Evolutionary conservation across 1,284 basidiomycete species (phyloP).

Genomic region (Volvariella volvacea): DNA sequence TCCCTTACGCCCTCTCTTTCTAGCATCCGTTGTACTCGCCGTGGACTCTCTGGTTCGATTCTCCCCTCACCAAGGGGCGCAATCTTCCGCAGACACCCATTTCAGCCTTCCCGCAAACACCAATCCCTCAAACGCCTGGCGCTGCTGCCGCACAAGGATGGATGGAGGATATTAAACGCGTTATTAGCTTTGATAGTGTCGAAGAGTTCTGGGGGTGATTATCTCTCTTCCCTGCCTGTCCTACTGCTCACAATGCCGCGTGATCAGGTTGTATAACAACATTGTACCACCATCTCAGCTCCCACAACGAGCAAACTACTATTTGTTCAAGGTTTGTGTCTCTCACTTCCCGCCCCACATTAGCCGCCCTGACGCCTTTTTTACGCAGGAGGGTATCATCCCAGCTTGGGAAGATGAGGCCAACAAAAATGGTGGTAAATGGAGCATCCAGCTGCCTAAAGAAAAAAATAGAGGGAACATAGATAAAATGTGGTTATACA

Average conservation of each 20-base stretch:
- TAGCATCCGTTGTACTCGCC: conserved; percentile 88
- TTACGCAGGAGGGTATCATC: conserved; percentile 79
- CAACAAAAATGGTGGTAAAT: conserved; percentile 96
- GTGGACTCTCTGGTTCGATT: conserved; percentile 99
- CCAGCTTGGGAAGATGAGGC: conserved; percentile 96
- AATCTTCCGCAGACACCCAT: conserved; percentile 83
- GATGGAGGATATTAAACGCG: conserved; percentile 97
- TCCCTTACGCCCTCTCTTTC: conserved; percentile 9
- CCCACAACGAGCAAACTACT: conserved; percentile 96
- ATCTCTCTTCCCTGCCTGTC: conserved; percentile 5
- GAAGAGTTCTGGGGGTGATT: conserved; percentile 96
- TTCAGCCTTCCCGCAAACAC: conserved; percentile 72
- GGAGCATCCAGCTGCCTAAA: conserved; percentile 95
- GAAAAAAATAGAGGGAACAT: conserved; percentile 85
- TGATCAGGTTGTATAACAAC: conserved; percentile 86
- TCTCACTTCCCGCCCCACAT: background rate
- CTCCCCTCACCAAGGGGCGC: conserved; percentile 81
- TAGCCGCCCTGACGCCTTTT: conserved; percentile 3
- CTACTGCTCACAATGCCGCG: conserved; percentile 10
- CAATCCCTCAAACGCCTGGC: conserved; percentile 59
- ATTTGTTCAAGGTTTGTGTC: conserved; percentile 87
- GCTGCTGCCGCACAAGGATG: conserved; percentile 74
- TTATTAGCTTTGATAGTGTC: conserved; percentile 89
- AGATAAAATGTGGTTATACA: conserved; percentile 98
- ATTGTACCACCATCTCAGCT: conserved; percentile 94